These are phyloP conservation scores for Pisolithus microcarpus DNA, from an alignment of 768 basidiomycete genomes.

Conservation along the genomic window DNA sequence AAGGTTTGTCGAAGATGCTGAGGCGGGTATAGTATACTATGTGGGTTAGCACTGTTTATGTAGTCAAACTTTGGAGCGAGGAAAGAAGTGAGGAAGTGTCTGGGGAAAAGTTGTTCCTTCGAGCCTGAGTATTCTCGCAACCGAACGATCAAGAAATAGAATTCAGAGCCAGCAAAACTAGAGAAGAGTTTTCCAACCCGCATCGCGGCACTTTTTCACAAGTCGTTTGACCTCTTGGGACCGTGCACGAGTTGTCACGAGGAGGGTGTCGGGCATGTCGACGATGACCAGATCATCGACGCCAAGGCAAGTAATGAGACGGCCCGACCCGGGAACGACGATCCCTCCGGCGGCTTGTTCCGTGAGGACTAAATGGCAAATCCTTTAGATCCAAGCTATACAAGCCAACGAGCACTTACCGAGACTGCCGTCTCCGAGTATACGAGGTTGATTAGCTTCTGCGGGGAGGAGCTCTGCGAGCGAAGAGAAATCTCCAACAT, in stretches of 20 bases:
- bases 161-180: constrained; percentile 19
- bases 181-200: constrained; percentile 67
- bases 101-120: background rate
- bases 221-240: constrained; percentile 86
- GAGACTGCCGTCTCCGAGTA: constrained; percentile 67
- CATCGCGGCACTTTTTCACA: constrained; percentile 72
- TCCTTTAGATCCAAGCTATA: constrained; percentile 1
- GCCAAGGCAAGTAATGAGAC: constrained; percentile 73
- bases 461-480: constrained; percentile 79
- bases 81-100: background rate
- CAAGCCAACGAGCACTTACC: constrained; percentile 38
- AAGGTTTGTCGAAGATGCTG: background rate
- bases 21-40: background rate
- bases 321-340: constrained; percentile 79
- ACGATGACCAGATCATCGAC: constrained; percentile 88
- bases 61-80: background rate
- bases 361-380: constrained; percentile 55
- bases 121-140: background rate
- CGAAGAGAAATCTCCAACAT: constrained; percentile 87
- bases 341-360: constrained; percentile 91
- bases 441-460: constrained; percentile 76
- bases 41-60: background rate
- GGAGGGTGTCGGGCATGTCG: constrained; percentile 84
- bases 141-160: background rate
- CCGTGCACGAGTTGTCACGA: constrained; percentile 82